phyloP scores from a whole-genome alignment of 257 asterid genomes.

The Echites panduratus region DNA sequence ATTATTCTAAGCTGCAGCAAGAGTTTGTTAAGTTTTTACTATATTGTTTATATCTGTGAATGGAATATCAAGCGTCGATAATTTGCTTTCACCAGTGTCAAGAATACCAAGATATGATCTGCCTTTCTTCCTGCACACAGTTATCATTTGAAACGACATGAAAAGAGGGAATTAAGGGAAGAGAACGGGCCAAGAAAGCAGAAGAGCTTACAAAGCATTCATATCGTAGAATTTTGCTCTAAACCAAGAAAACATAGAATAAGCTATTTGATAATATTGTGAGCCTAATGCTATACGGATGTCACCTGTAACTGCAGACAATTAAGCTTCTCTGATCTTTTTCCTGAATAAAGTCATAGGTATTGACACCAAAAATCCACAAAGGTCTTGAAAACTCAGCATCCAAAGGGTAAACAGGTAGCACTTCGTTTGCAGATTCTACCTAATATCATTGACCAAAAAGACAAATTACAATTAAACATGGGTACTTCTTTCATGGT shows the following conservation, averaged over 20 bases:
- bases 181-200: not conserved
- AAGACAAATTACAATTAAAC: not conserved
- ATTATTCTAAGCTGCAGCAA: not conserved
- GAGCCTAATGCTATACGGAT: not conserved
- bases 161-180: not conserved
- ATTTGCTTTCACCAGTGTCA: constrained; percentile 53
- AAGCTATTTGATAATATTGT: not conserved
- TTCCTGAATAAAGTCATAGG: constrained; percentile 62
- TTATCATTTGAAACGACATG: constrained; percentile 13
- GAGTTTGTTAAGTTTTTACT: constrained; percentile 31
- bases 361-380: constrained; percentile 84
- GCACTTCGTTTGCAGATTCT: constrained; percentile 71
- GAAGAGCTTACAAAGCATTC: not conserved
- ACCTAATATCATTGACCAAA: constrained; percentile 35
- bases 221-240: not conserved
- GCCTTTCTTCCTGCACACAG: constrained; percentile 70
- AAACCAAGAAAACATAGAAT: not conserved
- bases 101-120: constrained; percentile 74
- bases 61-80: constrained; percentile 58
- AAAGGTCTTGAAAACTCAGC: constrained; percentile 90
- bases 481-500: not conserved
- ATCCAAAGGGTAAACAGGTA: constrained; percentile 58
- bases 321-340: constrained; percentile 42
- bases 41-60: constrained; percentile 74
- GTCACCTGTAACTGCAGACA: constrained; percentile 90